Evolutionary conservation across 768 basidiomycete species (phyloP), one percentile per base, ranked within the genome.

Genomic region (Grammothele lineata): DNA sequence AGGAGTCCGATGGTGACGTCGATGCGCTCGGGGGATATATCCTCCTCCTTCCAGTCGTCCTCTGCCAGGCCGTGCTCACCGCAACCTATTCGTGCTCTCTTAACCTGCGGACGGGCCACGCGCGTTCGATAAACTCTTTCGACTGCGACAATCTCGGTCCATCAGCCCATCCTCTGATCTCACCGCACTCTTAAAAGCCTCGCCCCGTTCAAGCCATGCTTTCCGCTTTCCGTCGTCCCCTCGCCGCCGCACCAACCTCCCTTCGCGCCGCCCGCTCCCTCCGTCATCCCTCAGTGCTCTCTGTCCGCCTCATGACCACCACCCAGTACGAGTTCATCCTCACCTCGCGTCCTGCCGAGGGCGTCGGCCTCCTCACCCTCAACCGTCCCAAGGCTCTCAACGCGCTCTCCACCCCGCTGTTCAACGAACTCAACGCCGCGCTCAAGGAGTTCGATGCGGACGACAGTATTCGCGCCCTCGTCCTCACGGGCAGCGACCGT

Each of bases 361-460:
- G 74, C 17, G 84, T 90, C 35, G 70, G 77, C n/a, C 80, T 94
- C 58, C 80, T 95, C 60, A 89, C 86, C 12, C 74, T 95, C 58
- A 92, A 95, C 69, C 77, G 92, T 36, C 92, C 92, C 21, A 92
- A 92, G 57, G 86, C 87, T 15, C 71, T 94, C 48, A 97, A 96
- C 62, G 94, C 96, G 3, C 74, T 99, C 49, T 85, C 76, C 57
- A 78, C 81, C 19, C 82, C 87, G 5, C 74, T 97, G 48, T 87
- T 97, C 64, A 66, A 67, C 12, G 90, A 93, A 63, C 74, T 98
- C 37, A 91, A 93, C 60, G 70, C 76, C 22, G 92, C 92, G 5
- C 65, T 96, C 37, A 73, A 68, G 32, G 76, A 79, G 25, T 80
- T 83, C 2, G 89, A 93, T 48, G 67, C 62, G 14, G 92, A 97